Evolutionary conservation across 2,329 filamentous ascomycete genomes (phyloP), one percentile per base, ranked within the genome.

Genomic region (Coniochaeta hoffmannii): DNA sequence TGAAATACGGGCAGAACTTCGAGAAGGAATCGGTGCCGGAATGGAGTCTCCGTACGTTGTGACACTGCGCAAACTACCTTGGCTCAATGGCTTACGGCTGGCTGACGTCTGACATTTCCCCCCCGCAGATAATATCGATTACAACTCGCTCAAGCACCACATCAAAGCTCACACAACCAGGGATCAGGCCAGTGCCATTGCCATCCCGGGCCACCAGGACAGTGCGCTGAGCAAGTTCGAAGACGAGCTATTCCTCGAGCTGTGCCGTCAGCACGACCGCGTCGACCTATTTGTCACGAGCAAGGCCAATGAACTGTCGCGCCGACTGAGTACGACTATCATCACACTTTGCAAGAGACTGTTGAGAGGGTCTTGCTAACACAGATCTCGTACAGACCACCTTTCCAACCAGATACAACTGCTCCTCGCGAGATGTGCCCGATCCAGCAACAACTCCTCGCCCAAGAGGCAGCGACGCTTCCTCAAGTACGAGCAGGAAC

Each of bases 81-180:
- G 24, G 19, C 12, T 34, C 11, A 52, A 24, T 11, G 11, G 11
- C 26, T 11, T 7, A 19, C 34, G 10, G 31, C 51, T 54, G 28
- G 30, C 53, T 54, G 38, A 50, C 31, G 19, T 46, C 14, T n/a
- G 28, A 53, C 12, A 54, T n/a, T n/a, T n/a, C n/a, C n/a, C 58
- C 31, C 58, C 55, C 22, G 51, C 68, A 90, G 87, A 92, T 69
- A 94, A 95, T 71, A 84, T 95, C 71, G 90, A 94, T 70, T 95
- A 95, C 76, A 90, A 93, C 69, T 88, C 88, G 51, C 80, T 95
- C 60, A 95, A 95, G 71, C 81, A 89, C 68, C 79, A 89, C 65
- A 93, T 95, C 76, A 94, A 93, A 69, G 81, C 81, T 58, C 82
- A 90, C 66, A 95, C 90, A 1, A 87, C 85, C 12, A 81, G 80